Conservation (phyloP, 192 early-diverging fungal species). For the Coemansia sp. region DNA sequence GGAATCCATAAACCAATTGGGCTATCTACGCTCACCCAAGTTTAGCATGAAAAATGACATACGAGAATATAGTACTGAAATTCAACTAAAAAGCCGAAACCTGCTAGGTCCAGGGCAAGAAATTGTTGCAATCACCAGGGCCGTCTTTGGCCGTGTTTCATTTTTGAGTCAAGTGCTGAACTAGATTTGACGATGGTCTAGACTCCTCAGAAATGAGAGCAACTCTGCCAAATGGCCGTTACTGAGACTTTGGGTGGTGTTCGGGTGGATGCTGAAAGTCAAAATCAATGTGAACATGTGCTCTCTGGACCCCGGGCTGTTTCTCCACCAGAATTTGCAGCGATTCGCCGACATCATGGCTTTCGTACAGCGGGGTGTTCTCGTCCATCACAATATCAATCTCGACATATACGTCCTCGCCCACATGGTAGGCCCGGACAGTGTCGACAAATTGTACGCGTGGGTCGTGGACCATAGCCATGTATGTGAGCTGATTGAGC, state of each 20-base stretch:
- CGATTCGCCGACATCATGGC: conserved; percentile 85
- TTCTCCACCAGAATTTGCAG: conserved; percentile 82
- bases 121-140: no score
- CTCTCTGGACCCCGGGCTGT: conserved; percentile 78
- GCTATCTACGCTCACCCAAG: no score
- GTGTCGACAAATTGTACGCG: conserved; percentile 64
- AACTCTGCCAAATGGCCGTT: no score
- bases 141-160: no score
- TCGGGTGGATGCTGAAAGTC: conserved; percentile 79
- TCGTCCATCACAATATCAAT: conserved; percentile 89
- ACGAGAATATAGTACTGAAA: no score
- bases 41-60: no score
- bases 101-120: no score
- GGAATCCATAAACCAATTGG: no score
- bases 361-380: conserved; percentile 68
- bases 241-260: conserved; percentile 55
- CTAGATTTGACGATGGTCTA: no score
- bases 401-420: conserved; percentile 82
- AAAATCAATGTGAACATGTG: conserved; percentile 92
- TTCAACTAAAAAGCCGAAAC: no score
- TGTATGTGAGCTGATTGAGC: conserved; percentile 77
- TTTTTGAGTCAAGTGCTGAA: no score
- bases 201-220: no score
- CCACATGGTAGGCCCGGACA: conserved; percentile 77
- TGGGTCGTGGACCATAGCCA: conserved; percentile 67